Evolutionary conservation across 331 rosid genomes (phyloP).

Genomic region (Malus hybrid): DNA sequence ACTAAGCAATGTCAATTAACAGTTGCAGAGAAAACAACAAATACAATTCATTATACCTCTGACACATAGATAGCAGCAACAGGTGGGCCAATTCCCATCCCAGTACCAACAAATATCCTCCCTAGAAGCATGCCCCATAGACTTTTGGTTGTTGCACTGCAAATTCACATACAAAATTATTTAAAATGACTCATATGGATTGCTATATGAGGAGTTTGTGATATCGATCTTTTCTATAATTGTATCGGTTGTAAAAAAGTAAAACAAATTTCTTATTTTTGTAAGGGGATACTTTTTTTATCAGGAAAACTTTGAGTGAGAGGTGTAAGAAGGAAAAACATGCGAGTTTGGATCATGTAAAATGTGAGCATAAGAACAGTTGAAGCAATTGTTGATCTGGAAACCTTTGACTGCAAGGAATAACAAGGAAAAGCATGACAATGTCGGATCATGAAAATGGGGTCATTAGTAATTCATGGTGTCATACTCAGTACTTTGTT

Average conservation of each 20-base stretch:
- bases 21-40: background rate
- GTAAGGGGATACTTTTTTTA: background rate
- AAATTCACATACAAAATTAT: background rate
- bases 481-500: background rate
- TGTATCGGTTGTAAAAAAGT: background rate
- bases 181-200: background rate
- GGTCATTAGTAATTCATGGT: background rate
- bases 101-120: constrained; percentile 83
- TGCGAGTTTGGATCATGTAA: background rate
- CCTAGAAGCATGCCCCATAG: constrained; percentile 89
- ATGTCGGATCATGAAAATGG: background rate
- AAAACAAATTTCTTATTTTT: background rate
- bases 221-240: background rate
- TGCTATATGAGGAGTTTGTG: background rate
- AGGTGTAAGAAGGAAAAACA: background rate
- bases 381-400: background rate
- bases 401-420: background rate
- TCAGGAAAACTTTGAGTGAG: background rate
- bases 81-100: constrained; percentile 91
- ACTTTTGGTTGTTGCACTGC: constrained; percentile 82
- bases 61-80: constrained; percentile 83
- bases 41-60: constrained; percentile 47
- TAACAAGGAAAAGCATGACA: background rate
- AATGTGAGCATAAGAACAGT: background rate
- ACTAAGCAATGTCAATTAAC: background rate